Conservation (phyloP, 768 basidiomycete species). For the Brasilioporus rufonigricans region DNA sequence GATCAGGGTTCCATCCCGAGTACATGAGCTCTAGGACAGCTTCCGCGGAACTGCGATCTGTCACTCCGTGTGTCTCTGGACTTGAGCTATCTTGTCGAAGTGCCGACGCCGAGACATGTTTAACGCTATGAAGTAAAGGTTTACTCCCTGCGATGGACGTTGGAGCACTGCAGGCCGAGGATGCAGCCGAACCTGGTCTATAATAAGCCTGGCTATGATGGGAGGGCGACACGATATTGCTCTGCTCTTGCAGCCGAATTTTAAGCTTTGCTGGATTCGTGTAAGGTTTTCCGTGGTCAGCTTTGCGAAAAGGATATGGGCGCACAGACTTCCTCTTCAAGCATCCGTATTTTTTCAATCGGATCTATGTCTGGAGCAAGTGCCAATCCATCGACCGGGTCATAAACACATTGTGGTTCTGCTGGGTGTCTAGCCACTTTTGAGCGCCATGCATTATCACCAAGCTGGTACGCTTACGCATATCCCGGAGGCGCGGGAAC, state of each 20-base stretch:
- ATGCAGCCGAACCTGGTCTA: slow-evolving; percentile 21
- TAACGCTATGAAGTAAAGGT: not conserved
- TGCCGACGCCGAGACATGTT: slow-evolving; percentile 1
- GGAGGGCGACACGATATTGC: slow-evolving; percentile 31
- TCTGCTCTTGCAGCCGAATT: slow-evolving; percentile 56
- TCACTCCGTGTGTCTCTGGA: slow-evolving; percentile 44
- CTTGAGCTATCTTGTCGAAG: slow-evolving; percentile 47
- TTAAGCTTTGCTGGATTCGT: slow-evolving; percentile 56
- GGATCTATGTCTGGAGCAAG: slow-evolving; percentile 78
- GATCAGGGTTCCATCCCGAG: slow-evolving; percentile 82
- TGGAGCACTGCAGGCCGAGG: slow-evolving; percentile 21
- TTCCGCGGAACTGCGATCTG: slow-evolving; percentile 43
- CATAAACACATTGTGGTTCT: slow-evolving; percentile 83
- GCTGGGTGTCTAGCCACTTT: slow-evolving; percentile 62
- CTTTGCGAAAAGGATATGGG: not conserved
- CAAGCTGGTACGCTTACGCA: slow-evolving; percentile 48
- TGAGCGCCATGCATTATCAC: slow-evolving; percentile 2
- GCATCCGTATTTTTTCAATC: slow-evolving; percentile 69
- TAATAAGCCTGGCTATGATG: slow-evolving; percentile 16
- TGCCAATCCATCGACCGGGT: slow-evolving; percentile 79
- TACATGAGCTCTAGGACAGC: slow-evolving; percentile 65
- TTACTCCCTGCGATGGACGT: slow-evolving; percentile 6
- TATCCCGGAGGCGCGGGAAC: slow-evolving; percentile 86
- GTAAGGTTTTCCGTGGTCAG: slow-evolving; percentile 9
- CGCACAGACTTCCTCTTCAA: slow-evolving; percentile 78